Conservation (phyloP, 345 rosid species). For the Populus simonii region DNA sequence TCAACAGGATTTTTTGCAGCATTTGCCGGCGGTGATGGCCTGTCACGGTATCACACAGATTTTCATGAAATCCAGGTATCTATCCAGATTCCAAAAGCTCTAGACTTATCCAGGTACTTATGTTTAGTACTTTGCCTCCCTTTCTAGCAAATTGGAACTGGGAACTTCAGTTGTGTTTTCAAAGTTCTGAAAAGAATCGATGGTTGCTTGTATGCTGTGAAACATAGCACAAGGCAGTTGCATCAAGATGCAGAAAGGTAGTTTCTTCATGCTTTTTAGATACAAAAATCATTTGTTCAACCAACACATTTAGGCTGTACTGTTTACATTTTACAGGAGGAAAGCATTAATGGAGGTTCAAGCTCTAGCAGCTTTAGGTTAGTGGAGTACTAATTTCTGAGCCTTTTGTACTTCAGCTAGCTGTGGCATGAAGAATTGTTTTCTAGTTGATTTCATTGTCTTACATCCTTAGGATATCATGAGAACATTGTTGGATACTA, state of each 20-base stretch:
- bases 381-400: slow-evolving; percentile 4
- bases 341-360: slow-evolving; percentile 99
- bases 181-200: slow-evolving; percentile 92
- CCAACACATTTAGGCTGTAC: slow-evolving; percentile 2
- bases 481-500: slow-evolving; percentile 80
- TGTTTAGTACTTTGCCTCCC: not conserved
- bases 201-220: slow-evolving; percentile 94
- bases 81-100: not conserved
- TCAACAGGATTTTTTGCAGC: slow-evolving; percentile 63
- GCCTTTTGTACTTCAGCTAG: not conserved
- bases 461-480: slow-evolving; percentile 57
- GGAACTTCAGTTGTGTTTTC: slow-evolving; percentile 84
- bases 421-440: slow-evolving; percentile 1
- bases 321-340: slow-evolving; percentile 48
- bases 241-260: slow-evolving; percentile 80
- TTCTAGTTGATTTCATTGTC: slow-evolving; percentile 2
- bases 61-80: slow-evolving; percentile 91
- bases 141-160: slow-evolving; percentile 79
- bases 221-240: slow-evolving; percentile 63
- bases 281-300: not conserved
- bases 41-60: slow-evolving; percentile 87
- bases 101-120: not conserved
- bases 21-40: slow-evolving; percentile 65
- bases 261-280: not conserved
- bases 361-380: slow-evolving; percentile 94